Percentiles rank a stretch among this genome's conserved stretches.
These are phyloP conservation scores for Cladophialophora bantiana DNA, from an alignment of 2,329 filamentous ascomycete genomes.

Conservation along the genomic window DNA sequence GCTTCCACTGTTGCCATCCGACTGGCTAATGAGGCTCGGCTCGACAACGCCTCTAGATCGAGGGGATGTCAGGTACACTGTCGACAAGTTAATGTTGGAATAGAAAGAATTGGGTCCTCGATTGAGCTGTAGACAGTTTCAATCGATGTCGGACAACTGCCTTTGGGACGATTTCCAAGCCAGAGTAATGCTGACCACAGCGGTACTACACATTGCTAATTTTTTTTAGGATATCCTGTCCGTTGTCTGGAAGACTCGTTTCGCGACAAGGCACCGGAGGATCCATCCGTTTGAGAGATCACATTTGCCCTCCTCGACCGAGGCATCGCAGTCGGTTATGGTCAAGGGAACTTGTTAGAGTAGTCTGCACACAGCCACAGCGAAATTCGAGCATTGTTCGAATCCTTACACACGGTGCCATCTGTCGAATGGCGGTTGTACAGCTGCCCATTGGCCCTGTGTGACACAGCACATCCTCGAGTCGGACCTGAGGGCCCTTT, in stretches of 20 bases:
- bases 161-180: conserved; percentile 9
- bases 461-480: conserved; percentile 23
- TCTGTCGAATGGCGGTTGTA: conserved; percentile 7
- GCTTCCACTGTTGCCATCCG: conserved; percentile 31
- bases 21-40: conserved; percentile 30
- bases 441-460: conserved; percentile 1
- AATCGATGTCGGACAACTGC: not conserved
- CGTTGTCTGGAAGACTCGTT: not conserved
- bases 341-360: not conserved
- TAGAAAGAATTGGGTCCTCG: not conserved
- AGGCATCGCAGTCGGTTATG: not conserved
- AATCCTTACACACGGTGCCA: conserved; percentile 11
- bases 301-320: not conserved
- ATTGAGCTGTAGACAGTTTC: not conserved
- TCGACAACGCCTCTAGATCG: conserved; percentile 19
- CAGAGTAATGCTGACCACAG: not conserved
- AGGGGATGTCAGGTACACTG: conserved; percentile 11
- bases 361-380: not conserved
- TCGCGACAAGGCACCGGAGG: not conserved
- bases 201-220: not conserved
- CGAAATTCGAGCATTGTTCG: not conserved
- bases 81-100: conserved; percentile 1
- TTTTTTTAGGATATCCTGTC: not conserved
- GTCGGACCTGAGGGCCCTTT: not conserved
- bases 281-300: not conserved